phyloP scores from a whole-genome alignment of 179 eudicot species.

The Gypsophila paniculata region DNA sequence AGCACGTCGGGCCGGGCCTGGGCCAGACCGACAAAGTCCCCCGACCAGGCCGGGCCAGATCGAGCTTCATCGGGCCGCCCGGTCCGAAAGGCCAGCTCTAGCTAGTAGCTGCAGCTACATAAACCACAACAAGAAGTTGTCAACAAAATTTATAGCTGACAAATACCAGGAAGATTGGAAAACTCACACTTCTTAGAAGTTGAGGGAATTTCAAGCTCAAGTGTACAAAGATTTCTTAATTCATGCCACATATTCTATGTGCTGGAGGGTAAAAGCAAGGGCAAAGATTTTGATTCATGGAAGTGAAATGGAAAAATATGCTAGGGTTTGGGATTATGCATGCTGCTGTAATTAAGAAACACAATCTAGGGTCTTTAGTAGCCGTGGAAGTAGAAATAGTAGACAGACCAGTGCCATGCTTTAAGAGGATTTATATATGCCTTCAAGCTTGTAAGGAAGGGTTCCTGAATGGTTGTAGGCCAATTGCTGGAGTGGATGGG shows the following conservation, averaged over 20 bases:
- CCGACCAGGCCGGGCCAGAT: no score
- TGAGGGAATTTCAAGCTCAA: not conserved
- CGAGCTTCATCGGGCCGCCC: no score
- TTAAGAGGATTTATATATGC: constrained; percentile 8
- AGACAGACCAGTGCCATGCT: not conserved
- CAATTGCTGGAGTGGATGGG: constrained; percentile 5
- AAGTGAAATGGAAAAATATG: not conserved
- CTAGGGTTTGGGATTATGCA: constrained; percentile 16
- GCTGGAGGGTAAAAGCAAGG: not conserved
- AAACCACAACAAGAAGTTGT: no score
- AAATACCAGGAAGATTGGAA: not conserved
- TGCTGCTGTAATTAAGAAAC: not conserved
- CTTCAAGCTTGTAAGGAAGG: not conserved
- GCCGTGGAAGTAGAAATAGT: no score
- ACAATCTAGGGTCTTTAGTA: not conserved
- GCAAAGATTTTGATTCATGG: constrained; percentile 7
- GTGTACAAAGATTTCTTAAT: not conserved
- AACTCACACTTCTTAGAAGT: not conserved
- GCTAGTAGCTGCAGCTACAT: no score
- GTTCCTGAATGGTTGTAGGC: not conserved
- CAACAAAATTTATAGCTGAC: no score
- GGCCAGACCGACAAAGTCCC: no score
- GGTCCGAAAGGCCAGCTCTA: no score
- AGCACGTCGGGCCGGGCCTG: no score
- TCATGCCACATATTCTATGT: not conserved